Percentiles rank a stretch among this genome's conserved stretches.
These are phyloP conservation scores for Fusarium goolgardi DNA, from an alignment of 2,329 filamentous ascomycete genomes.

Conservation along the genomic window DNA sequence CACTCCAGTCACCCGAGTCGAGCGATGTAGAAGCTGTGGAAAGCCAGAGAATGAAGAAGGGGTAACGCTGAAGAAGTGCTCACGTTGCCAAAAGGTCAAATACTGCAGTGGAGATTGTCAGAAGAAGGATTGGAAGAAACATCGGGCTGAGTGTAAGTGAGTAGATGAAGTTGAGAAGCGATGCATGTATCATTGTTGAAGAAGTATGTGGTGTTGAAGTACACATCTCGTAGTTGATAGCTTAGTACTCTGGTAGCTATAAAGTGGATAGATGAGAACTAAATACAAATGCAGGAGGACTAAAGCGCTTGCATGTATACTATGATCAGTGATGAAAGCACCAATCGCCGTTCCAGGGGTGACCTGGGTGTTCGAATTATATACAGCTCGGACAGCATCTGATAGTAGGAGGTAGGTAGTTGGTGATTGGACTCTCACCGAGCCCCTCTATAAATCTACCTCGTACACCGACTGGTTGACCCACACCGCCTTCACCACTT, in stretches of 20 bases:
- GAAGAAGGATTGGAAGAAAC: conserved; percentile 65
- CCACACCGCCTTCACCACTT: conserved; percentile 46
- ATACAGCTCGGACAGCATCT: not conserved
- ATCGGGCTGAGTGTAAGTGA: conserved; percentile 57
- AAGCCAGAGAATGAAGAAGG: conserved; percentile 48
- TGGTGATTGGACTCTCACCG: conserved; percentile 39
- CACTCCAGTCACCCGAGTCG: conserved; percentile 12
- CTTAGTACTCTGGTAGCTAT: not conserved
- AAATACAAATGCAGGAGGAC: not conserved
- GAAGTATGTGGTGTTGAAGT: not conserved
- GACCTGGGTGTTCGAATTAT: not conserved
- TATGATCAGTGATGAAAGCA: not conserved
- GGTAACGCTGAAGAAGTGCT: conserved; percentile 57
- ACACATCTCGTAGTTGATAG: not conserved
- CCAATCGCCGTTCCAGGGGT: not conserved
- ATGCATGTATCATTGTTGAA: not conserved
- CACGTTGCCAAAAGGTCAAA: conserved; percentile 56
- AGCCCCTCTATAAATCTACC: conserved; percentile 29
- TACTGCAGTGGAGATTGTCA: conserved; percentile 68
- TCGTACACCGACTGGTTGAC: conserved; percentile 39
- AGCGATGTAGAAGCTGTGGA: conserved; percentile 55
- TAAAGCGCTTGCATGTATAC: not conserved
- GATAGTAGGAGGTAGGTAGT: not conserved
- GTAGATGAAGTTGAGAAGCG: not conserved
- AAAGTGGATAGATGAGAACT: not conserved